phyloP scores from a whole-genome alignment of 2,329 filamentous ascomycete species.

The Chrysoporthe cubensis region DNA sequence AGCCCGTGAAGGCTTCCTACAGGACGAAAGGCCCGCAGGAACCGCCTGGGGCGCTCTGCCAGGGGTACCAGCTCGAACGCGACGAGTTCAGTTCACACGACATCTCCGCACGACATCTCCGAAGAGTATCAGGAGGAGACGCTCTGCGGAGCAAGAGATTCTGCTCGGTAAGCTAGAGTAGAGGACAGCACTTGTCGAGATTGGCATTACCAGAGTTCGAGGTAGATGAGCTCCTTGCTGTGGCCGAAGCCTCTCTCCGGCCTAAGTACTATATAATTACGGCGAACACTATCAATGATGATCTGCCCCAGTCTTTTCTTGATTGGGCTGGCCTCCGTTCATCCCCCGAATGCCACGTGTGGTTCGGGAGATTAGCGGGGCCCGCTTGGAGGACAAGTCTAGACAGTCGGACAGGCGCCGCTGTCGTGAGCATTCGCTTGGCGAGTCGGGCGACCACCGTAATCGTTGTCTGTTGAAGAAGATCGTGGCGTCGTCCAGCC shows the following conservation, averaged over 20 bases:
- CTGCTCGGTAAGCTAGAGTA: not conserved
- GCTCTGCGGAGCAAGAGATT: not conserved
- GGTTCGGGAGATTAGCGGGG: constrained; percentile 5
- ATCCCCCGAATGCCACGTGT: constrained; percentile 13
- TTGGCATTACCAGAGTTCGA: not conserved
- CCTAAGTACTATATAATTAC: not conserved
- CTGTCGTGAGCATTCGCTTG: not conserved
- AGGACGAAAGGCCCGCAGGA: not conserved
- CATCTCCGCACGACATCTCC: not conserved
- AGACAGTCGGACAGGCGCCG: not conserved
- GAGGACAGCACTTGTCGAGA: not conserved
- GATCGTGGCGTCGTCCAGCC: not conserved
- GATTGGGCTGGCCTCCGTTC: constrained; percentile 2
- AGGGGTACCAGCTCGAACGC: not conserved
- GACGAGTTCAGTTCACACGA: not conserved
- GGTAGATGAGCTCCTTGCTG: not conserved
- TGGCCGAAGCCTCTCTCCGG: not conserved
- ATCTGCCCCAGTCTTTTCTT: constrained; percentile 1
- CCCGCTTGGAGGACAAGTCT: not conserved
- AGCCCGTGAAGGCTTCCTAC: not conserved
- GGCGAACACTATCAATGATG: constrained; percentile 5
- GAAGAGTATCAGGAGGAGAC: not conserved
- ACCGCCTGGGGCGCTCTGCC: not conserved
- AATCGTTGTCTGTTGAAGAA: not conserved
- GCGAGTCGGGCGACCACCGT: not conserved